Evolutionary conservation across 2,329 filamentous ascomycete species (phyloP), one percentile per base, ranked within the genome.

Genomic region (Calonectria leucothoes): DNA sequence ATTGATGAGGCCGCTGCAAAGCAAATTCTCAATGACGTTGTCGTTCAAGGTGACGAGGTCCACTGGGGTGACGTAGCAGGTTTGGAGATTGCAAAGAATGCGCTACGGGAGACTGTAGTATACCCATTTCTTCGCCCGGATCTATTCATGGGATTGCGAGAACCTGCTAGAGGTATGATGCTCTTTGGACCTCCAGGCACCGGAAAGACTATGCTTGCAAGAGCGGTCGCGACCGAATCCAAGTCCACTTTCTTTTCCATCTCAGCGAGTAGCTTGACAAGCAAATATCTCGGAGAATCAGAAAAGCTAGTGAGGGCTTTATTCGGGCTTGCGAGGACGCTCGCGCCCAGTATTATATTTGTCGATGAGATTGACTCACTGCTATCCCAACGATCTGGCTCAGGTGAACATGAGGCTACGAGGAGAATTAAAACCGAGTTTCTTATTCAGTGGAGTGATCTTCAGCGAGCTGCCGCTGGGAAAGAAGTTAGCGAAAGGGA

Each of bases 341-440:
- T 98, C 55, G 95, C 97, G 0, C 97, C 97, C 0, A 97, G 94
- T 74, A 98, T 99, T 82, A 98, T 99, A 72, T 99, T 99, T 79
- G 95, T 99, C 6, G 97, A 99, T 81, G 97, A 99, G 83, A 99
- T 99, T 75, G 97, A 99, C 83, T 98, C 96, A 0, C 87, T 99
- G 0, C 89, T 99, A 0, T 98, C 95, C 0, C 92, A 95, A 20
- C 90, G 97, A 66, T 94, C 94, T 8, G 94, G 95, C 0, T 93
- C 93, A 4, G 93, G 94, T 1, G 97, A 98, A 81, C 94, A 98
- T 79, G 97, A 99, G 85, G 95, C 97, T 0, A 98, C 95, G 0
- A 90, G 96, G 71, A 91, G 97, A 69, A 98, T 98, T 82, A 99
- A 99, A 86, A 99, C 97, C 0, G 97, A 99, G 82, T 99, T 99